A percentile compares a stretch with the other conserved stretches of the same genome.
These are phyloP conservation scores for Collybia sordida DNA, from an alignment of 768 basidiomycete species.

Conservation along the genomic window DNA sequence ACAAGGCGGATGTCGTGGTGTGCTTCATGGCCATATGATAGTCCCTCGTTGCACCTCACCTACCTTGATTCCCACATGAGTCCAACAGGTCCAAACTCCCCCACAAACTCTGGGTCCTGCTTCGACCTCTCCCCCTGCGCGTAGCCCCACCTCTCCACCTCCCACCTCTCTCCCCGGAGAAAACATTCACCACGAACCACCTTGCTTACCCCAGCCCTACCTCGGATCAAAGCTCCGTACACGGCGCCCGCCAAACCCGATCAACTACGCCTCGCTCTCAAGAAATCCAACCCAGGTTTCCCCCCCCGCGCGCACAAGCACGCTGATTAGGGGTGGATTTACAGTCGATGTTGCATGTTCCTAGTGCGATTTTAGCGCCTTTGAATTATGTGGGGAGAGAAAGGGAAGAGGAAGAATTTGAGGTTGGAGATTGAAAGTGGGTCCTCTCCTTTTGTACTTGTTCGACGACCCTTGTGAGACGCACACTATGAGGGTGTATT, in stretches of 20 bases:
- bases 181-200: too few species aligned
- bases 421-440: slow-evolving; percentile 21
- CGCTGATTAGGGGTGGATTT: slow-evolving; percentile 21
- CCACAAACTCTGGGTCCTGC: neutral
- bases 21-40: neutral
- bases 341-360: slow-evolving; percentile 32
- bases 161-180: neutral
- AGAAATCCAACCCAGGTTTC: neutral
- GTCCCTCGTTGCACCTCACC: neutral
- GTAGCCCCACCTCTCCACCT: neutral
- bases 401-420: slow-evolving; percentile 27
- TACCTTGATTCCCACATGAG: neutral
- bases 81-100: neutral
- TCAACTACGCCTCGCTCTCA: neutral
- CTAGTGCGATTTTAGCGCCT: slow-evolving; percentile 26
- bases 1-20: neutral
- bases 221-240: neutral
- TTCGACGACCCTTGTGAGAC: slow-evolving; percentile 35
- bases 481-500: slow-evolving; percentile 28
- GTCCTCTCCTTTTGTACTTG: slow-evolving; percentile 20
- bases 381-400: slow-evolving; percentile 13
- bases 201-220: too few species aligned
- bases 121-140: neutral
- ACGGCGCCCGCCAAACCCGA: neutral
- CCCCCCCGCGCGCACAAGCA: neutral